Evolutionary conservation across 176 grass and related monocot species (phyloP), one percentile per base, ranked within the genome.

Genomic region (Avena sativa): DNA sequence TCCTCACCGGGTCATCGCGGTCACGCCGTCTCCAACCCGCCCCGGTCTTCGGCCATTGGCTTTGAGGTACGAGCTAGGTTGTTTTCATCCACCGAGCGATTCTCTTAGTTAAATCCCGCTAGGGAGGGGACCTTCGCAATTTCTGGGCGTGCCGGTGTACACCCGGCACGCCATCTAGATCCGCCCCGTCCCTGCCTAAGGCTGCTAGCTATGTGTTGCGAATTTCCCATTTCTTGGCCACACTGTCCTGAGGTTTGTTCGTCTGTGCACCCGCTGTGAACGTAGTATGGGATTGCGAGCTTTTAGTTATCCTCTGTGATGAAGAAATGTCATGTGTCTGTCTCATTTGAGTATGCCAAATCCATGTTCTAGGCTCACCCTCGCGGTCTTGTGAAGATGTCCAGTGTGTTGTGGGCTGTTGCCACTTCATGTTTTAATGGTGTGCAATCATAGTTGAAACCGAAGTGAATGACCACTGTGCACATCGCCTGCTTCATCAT

Each of bases 11-110:
- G 14, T 15, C 73, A 16, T 52, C 73, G 47, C n/a, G 23, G 14
- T 52, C 47, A 49, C 9, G 73, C 73, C 73, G 73, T 26, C 20
- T 26, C 71, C 44, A 1, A 44, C 71, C 12, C 11, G 71, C 1
- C 73, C 47, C 73, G 8, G 47, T 76, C 73, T 52, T 9, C 48
- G 23, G 6, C 48, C 48, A 9, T 26, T 4, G 73, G 73, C 13
- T 76, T 50, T 52, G 7, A 76, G 73, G 73, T 76, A 76, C 15
- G 73, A 52, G 73, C 47, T 52, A 17, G 73, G 73, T 76, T 76
- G 73, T 25, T 76, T 51, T 26, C 48, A 28, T 52, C 73, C 73
- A 5, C 12, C 73, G 73, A 76, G 26, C 28, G 63, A 32, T 66
- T 76, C 48, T 26, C 47, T 9, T 28, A 17, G 73, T 50, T 76